Evolutionary conservation across 2,329 filamentous ascomycete species (phyloP).

Genomic region (Balansia obtecta): DNA sequence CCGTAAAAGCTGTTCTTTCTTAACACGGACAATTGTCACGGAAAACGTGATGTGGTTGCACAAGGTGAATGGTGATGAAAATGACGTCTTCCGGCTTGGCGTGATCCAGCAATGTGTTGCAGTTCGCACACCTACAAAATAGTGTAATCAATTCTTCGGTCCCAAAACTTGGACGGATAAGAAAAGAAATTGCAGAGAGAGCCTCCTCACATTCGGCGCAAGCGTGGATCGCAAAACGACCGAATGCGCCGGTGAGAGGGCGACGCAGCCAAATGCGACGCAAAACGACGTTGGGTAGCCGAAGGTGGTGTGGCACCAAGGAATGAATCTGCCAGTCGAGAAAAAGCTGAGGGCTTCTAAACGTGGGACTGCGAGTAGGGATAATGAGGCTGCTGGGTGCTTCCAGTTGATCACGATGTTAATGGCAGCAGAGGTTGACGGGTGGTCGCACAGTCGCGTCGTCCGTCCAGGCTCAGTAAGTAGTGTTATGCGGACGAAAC

Average conservation of each 20-base stretch:
- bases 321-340: too few relatives aligned
- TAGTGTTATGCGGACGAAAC: neutral
- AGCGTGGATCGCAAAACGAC: slow-evolving; percentile 1
- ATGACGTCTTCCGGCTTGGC: neutral
- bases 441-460: neutral
- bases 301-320: neutral
- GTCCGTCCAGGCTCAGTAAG: neutral
- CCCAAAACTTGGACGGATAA: neutral
- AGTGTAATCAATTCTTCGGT: neutral
- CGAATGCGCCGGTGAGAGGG: slow-evolving; percentile 3
- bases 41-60: neutral
- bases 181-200: neutral
- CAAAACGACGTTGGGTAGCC: neutral
- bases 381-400: neutral
- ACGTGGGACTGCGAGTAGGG: neutral
- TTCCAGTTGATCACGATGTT: neutral
- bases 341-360: neutral
- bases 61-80: neutral
- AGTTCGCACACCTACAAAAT: neutral
- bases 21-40: neutral
- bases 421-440: neutral
- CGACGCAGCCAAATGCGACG: neutral
- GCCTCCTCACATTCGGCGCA: neutral
- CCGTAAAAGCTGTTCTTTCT: neutral
- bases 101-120: neutral